Evolutionary conservation across 306 rosid genomes (phyloP), one percentile per base, ranked within the genome.

Genomic region (Geum urbanum): DNA sequence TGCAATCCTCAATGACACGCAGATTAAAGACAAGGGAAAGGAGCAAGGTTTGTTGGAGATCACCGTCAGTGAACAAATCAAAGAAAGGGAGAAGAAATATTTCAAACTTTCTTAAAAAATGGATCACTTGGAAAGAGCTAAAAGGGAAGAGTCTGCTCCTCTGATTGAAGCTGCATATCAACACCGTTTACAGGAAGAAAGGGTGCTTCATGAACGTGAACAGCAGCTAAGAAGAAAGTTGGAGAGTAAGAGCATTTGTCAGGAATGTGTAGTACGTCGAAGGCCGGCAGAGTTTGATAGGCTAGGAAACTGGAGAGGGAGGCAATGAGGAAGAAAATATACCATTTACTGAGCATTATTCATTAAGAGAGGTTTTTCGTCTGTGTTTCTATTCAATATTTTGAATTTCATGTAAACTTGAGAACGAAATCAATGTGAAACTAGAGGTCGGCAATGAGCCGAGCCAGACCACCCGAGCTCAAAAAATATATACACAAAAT

Each of bases 111-210:
- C 83, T 3, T 91, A 91, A 66, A 87, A 92, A 11, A 94, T 89
- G 95, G 99, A 91, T 78, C 71, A 81, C 82, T 71, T 86, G 74
- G 97, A 94, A 76, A 88, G 99, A 73, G 99, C 97, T 12, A 94
- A 87, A 83, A 81, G 99, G 74, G 99, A 91, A 72, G 99, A 87
- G 77, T 87, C 91, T 20, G 95, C 96, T 57, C 86, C 99, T 5
- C 72, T 89, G 67, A 89, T 94, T 84, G 96, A 88, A 76, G 96
- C 96, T 77, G 86, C 89, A 3, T 89, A 81, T 87, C 91, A 87
- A 75, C 84, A 87, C 70, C 95, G 89, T 63, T 66, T 88, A 50
- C 91, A 86, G 20, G 95, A 91, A 82, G 99, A 88, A 79, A 86
- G 81, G 79, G 56, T 69, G 54, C 83, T 91, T 54, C 91, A 91